Percentiles rank a stretch among this genome's conserved stretches.
phyloP scores from a whole-genome alignment of 192 early-diverging fungal genomes.

The Podochytrium sp. region DNA sequence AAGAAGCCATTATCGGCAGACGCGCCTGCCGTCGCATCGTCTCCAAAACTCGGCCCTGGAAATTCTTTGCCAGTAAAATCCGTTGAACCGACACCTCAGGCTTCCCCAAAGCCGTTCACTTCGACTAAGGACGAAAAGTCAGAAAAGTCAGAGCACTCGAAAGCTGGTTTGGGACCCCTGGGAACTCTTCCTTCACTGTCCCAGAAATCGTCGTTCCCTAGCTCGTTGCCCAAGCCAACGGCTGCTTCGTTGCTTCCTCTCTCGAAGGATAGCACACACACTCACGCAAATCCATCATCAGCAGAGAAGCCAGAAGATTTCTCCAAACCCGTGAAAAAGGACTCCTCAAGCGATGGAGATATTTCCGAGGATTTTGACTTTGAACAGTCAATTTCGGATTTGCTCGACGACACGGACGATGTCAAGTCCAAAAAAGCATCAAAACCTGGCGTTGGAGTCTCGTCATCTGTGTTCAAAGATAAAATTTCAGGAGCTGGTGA shows the following conservation, averaged over 20 bases:
- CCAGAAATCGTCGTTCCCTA: not conserved
- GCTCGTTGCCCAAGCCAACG: too few species aligned
- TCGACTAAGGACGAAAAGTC: too few species aligned
- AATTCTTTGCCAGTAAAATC: too few species aligned
- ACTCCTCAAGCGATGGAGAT: not conserved
- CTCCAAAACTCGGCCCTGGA: too few species aligned
- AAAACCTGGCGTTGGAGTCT: not conserved
- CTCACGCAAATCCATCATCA: too few species aligned
- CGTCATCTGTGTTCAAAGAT: not conserved
- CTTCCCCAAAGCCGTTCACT: too few species aligned
- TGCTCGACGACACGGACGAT: not conserved
- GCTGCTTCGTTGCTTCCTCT: too few species aligned
- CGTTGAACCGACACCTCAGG: too few species aligned
- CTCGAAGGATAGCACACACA: too few species aligned
- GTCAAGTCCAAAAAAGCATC: not conserved
- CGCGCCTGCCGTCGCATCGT: too few species aligned
- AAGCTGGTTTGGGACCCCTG: not conserved
- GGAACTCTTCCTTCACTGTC: not conserved
- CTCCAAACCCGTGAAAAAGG: too few species aligned
- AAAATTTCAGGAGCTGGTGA: not conserved
- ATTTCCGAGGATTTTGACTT: conserved; percentile 20
- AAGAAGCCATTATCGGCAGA: not conserved
- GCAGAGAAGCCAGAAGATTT: too few species aligned
- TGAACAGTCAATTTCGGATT: conserved; percentile 9
- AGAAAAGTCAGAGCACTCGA: not conserved